Conservation (phyloP, 2,329 filamentous ascomycete genomes). For the Cladosporium phlei region DNA sequence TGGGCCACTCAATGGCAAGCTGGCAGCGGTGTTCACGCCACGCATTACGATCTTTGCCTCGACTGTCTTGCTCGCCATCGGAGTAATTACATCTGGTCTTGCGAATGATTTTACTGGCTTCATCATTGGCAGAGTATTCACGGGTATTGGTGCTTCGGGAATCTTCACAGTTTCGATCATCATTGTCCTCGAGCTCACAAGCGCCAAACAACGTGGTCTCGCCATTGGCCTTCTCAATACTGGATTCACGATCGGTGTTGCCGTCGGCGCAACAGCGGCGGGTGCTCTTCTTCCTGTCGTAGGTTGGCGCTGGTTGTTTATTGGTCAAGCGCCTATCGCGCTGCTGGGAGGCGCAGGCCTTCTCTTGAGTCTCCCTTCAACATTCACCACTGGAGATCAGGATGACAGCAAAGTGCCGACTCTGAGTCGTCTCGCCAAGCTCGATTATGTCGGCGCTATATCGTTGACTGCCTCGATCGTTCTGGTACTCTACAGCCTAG, state of each 20-base stretch:
- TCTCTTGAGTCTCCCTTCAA: conserved; percentile 59
- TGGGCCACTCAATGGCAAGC: conserved; percentile 65
- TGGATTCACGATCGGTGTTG: conserved; percentile 66
- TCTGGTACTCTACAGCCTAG: conserved; percentile 66
- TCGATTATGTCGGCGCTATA: conserved; percentile 71
- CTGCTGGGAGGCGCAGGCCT: conserved; percentile 58
- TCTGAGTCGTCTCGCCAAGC: conserved; percentile 53
- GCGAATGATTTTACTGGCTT: conserved; percentile 59
- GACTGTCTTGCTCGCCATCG: conserved; percentile 55
- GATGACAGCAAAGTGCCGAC: conserved; percentile 38
- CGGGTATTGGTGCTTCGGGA: conserved; percentile 66
- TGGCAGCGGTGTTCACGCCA: conserved; percentile 70
- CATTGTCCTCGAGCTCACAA: conserved; percentile 68
- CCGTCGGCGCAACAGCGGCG: conserved; percentile 65
- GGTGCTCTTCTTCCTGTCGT: conserved; percentile 58
- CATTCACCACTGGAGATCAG: conserved; percentile 24
- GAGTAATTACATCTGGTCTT: conserved; percentile 60
- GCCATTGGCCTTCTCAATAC: conserved; percentile 71
- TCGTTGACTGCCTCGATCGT: conserved; percentile 62
- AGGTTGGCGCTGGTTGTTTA: conserved; percentile 74
- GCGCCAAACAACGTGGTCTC: conserved; percentile 62
- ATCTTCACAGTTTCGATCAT: conserved; percentile 71
- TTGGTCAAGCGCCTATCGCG: conserved; percentile 62
- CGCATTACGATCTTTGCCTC: conserved; percentile 60
- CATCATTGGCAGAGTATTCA: conserved; percentile 62